Evolutionary conservation across 768 basidiomycete species (phyloP), one percentile per base, ranked within the genome.

Genomic region (Naematelia encephala): DNA sequence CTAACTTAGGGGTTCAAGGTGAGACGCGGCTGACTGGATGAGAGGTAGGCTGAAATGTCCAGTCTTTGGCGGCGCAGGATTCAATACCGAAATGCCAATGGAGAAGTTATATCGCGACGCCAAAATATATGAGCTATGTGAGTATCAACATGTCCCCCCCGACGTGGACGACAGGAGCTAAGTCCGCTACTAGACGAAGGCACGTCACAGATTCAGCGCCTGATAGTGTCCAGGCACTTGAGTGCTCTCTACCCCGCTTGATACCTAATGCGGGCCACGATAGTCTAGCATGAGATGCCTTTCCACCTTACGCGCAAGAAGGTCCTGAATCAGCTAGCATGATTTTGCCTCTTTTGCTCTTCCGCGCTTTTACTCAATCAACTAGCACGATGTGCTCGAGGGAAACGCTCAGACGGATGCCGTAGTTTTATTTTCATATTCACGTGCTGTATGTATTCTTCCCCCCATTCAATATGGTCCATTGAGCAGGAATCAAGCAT

Each of bases 41-140:
- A 13, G 27, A 5, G 21, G 27, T 28, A 2, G 46, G 59, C 21
- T 46, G 45, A 23, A 39, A 16, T 19, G 25, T 44, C 11, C 27
- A 69, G 63, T 77, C 16, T 72, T 54, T 48, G 73, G 73, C 13
- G 76, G 75, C 0, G 67, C 73, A 0, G 73, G 76, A 1, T 77
- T 73, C 68, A 78, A 77, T 59, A 74, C 73, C 25, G 77, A 79
- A 56, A 73, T 76, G 68, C 77, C 77, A 1, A 77, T 78, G 50
- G 78, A 79, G 58, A 79, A 79, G 69, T 68, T 79, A 16, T 78
- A 67, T 57, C 57, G 68, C 4, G 73, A 75, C 39, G 69, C 71
- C 23, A 77, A 78, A 59, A 79, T 79, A 46, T 79, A 77, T 51
- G 73, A 77, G 51, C 66, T 78, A 0, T 79, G 76, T 69, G 67